These are phyloP conservation scores for Mycena belliarum DNA, from an alignment of 768 basidiomycete genomes.

Conservation along the genomic window DNA sequence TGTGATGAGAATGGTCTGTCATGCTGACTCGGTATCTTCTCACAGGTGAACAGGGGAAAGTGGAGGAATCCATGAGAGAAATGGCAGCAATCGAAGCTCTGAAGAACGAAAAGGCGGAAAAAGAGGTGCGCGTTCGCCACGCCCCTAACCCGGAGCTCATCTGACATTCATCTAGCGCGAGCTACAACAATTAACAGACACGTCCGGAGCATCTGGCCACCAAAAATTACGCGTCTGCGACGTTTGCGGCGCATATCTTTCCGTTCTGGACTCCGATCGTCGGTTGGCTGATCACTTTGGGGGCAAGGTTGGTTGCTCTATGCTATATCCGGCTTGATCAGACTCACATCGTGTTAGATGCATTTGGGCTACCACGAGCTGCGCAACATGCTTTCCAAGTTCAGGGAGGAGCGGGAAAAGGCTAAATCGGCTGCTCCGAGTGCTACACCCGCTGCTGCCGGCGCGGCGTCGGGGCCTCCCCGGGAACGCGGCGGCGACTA, in stretches of 20 bases:
- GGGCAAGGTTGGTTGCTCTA: slow-evolving; percentile 75
- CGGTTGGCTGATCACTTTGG: slow-evolving; percentile 99
- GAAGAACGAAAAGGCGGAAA: slow-evolving; percentile 93
- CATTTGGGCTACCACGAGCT: slow-evolving; percentile 98
- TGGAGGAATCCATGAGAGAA: slow-evolving; percentile 98
- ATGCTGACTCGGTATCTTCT: slow-evolving; percentile 3
- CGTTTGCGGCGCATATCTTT: slow-evolving; percentile 99
- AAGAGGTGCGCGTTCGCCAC: slow-evolving; percentile 62
- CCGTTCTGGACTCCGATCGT: slow-evolving; percentile 96
- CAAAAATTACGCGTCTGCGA: slow-evolving; percentile 99
- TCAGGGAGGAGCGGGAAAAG: slow-evolving; percentile 89
- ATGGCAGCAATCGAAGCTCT: slow-evolving; percentile 96
- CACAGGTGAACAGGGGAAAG: slow-evolving; percentile 95
- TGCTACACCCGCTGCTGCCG: slow-evolving; percentile 39
- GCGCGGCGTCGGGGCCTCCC: slow-evolving; percentile 40
- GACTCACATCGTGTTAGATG: slow-evolving; percentile 60
- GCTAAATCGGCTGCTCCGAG: slow-evolving; percentile 60
- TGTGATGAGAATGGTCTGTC: slow-evolving; percentile 12
- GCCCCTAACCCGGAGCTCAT: slow-evolving; percentile 9
- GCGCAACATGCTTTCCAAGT: slow-evolving; percentile 88
- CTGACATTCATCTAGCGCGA: slow-evolving; percentile 72
- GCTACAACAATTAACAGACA: slow-evolving; percentile 94
- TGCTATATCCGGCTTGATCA: slow-evolving; percentile 28
- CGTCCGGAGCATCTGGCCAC: slow-evolving; percentile 98
- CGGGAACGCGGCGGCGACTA: slow-evolving; percentile 47